These are phyloP conservation scores for Suhomyces xylopsoci DNA, from an alignment of 805 yeast species.

Conservation along the genomic window DNA sequence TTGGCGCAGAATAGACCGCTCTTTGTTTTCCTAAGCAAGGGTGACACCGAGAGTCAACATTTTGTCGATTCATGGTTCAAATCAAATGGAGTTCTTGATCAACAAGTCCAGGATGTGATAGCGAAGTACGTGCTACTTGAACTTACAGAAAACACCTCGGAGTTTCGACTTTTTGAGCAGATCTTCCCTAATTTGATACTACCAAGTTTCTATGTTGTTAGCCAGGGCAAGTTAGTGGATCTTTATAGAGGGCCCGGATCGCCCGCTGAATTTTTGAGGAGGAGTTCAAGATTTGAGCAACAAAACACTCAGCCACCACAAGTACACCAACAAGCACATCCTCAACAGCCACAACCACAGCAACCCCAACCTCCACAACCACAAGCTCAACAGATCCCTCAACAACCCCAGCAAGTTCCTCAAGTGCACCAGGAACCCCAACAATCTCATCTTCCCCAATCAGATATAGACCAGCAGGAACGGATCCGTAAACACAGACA, in stretches of 20 bases:
- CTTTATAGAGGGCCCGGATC: slow-evolving; percentile 33
- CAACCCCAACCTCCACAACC: background rate
- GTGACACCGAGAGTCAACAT: slow-evolving; percentile 9
- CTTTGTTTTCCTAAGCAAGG: slow-evolving; percentile 21
- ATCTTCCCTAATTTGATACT: slow-evolving; percentile 49
- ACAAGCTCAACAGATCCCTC: background rate
- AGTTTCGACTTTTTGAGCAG: slow-evolving; percentile 42
- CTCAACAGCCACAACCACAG: background rate
- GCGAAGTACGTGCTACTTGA: slow-evolving; percentile 15
- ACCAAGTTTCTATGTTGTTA: slow-evolving; percentile 60
- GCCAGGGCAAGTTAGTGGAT: slow-evolving; percentile 45
- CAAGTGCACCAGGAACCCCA: background rate
- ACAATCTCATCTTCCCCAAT: background rate
- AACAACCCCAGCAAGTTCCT: background rate
- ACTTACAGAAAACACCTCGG: slow-evolving; percentile 15
- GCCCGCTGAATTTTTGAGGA: slow-evolving; percentile 21
- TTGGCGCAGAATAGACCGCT: slow-evolving; percentile 16
- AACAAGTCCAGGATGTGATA: background rate
- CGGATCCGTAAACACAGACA: slow-evolving; percentile 3
- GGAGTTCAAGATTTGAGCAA: slow-evolving; percentile 12
- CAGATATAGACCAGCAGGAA: background rate
- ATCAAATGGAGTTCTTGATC: background rate
- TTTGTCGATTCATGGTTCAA: slow-evolving; percentile 14
- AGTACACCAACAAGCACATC: background rate
- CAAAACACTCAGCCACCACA: background rate